phyloP scores from a whole-genome alignment of 1,284 basidiomycete genomes.

The Caloboletus inedulis region DNA sequence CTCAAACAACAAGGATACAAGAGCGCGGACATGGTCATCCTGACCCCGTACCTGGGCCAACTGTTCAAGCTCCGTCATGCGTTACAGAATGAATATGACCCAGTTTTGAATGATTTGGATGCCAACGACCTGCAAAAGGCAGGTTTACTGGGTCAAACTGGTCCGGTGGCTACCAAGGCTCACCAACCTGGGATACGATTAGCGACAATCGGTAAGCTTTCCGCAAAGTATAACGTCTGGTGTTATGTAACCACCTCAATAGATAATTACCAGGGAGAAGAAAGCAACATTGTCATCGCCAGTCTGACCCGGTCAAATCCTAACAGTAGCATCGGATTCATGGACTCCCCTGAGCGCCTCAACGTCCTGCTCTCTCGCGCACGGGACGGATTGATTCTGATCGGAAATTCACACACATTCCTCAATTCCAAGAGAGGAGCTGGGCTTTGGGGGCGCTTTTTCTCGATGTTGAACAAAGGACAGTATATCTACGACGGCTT shows the following conservation, averaged over 20 bases:
- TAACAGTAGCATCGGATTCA: conserved; percentile 58
- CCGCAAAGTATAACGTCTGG: too few relatives aligned
- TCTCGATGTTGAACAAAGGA: conserved; percentile 40
- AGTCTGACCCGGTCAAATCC: conserved; percentile 59
- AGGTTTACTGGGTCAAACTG: conserved; percentile 40
- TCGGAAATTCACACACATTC: conserved; percentile 63
- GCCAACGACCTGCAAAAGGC: conserved; percentile 53
- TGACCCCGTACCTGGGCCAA: conserved; percentile 69
- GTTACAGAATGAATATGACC: conserved; percentile 50
- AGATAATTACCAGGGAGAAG: conserved; percentile 71
- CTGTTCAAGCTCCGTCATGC: conserved; percentile 46
- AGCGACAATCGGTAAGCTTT: conserved; percentile 55
- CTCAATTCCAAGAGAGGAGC: conserved; percentile 48
- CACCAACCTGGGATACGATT: conserved; percentile 42
- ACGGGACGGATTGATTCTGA: conserved; percentile 56
- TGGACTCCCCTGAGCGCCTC: conserved; percentile 61
- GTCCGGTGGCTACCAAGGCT: conserved; percentile 39
- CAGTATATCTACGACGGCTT: conserved; percentile 57
- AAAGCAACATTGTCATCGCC: conserved; percentile 62
- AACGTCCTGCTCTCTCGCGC: conserved; percentile 67
- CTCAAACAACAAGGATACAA: conserved; percentile 66
- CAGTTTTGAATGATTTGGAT: conserved; percentile 61
- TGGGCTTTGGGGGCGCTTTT: conserved; percentile 48
- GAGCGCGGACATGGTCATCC: conserved; percentile 52
- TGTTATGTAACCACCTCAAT: conserved; percentile 2